These are phyloP conservation scores for Debaryomyces singareniensis DNA, from an alignment of 1,139 yeast genomes.

Conservation along the genomic window DNA sequence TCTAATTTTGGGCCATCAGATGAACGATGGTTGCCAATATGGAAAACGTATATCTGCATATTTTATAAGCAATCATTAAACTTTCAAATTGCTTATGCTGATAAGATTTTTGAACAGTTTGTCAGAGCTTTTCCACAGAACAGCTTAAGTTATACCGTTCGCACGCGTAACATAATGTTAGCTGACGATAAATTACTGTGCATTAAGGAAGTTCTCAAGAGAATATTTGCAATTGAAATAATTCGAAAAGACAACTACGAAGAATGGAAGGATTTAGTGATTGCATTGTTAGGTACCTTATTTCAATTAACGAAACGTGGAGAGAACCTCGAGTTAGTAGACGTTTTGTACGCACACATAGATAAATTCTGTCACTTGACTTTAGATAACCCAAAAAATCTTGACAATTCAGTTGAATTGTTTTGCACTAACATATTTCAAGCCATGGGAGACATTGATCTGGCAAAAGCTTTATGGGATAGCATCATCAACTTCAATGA, in stretches of 20 bases:
- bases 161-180: slow-evolving; percentile 15
- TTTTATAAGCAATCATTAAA: slow-evolving; percentile 12
- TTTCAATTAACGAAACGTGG: slow-evolving; percentile 7
- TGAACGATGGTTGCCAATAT: slow-evolving; percentile 18
- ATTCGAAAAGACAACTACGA: slow-evolving; percentile 17
- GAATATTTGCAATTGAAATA: slow-evolving; percentile 13
- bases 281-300: slow-evolving; percentile 20
- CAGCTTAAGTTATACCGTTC: slow-evolving; percentile 24
- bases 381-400: slow-evolving; percentile 20
- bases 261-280: slow-evolving; percentile 32
- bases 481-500: slow-evolving; percentile 21
- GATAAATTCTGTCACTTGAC: slow-evolving; percentile 15
- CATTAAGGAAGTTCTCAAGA: slow-evolving; percentile 6
- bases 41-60: slow-evolving; percentile 23
- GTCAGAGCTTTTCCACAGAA: slow-evolving; percentile 17
- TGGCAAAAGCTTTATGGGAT: slow-evolving; percentile 22
- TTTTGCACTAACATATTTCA: slow-evolving; percentile 25
- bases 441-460: slow-evolving; percentile 14
- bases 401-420: slow-evolving; percentile 39
- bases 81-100: slow-evolving; percentile 6
- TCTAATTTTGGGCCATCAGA: slow-evolving; percentile 2
- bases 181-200: slow-evolving; percentile 8
- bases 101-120: slow-evolving; percentile 13
- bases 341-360: slow-evolving; percentile 8
- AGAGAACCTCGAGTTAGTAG: slow-evolving; percentile 6